Evolutionary conservation across 176 grass and related monocot genomes (phyloP).

Genomic region (Rhipidocladum racemiflorum): DNA sequence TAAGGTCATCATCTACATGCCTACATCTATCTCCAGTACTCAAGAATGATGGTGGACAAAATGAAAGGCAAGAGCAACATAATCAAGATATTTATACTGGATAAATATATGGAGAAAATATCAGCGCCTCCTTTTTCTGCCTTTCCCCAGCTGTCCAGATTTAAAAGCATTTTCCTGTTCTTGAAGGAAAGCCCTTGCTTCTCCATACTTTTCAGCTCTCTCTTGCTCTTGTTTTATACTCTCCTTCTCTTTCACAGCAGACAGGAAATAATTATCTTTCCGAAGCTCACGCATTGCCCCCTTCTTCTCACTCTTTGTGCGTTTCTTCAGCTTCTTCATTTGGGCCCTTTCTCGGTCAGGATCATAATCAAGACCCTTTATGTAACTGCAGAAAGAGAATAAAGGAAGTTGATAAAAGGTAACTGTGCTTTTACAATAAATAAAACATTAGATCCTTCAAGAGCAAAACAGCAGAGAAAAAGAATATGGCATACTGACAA

Average conservation of each 20-base stretch:
- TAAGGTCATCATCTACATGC: neutral
- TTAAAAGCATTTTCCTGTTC: constrained; percentile 90
- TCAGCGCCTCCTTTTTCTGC: constrained; percentile 75
- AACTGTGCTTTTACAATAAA: neutral
- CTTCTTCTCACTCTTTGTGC: constrained; percentile 72
- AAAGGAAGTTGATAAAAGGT: neutral
- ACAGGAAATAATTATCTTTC: constrained; percentile 78
- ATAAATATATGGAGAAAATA: neutral
- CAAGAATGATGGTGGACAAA: constrained; percentile 14
- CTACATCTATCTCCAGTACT: neutral
- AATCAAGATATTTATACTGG: constrained; percentile 22
- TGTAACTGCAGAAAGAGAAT: constrained; percentile 61
- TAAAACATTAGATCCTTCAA: neutral
- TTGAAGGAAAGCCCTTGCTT: constrained; percentile 74
- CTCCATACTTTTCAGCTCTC: constrained; percentile 65
- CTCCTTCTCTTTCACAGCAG: constrained; percentile 59
- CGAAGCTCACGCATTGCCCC: constrained; percentile 71
- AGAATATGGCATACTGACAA: neutral
- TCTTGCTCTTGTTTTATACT: constrained; percentile 66
- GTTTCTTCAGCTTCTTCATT: constrained; percentile 76
- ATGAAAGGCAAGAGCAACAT: neutral
- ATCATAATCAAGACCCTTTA: constrained; percentile 93
- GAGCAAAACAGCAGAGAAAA: constrained; percentile 3
- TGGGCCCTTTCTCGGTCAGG: constrained; percentile 87
- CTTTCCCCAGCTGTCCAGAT: constrained; percentile 87